Percentiles rank a stretch among this genome's conserved stretches.
Conservation (phyloP, 140 eudicot species). For the Artemisia princeps region DNA sequence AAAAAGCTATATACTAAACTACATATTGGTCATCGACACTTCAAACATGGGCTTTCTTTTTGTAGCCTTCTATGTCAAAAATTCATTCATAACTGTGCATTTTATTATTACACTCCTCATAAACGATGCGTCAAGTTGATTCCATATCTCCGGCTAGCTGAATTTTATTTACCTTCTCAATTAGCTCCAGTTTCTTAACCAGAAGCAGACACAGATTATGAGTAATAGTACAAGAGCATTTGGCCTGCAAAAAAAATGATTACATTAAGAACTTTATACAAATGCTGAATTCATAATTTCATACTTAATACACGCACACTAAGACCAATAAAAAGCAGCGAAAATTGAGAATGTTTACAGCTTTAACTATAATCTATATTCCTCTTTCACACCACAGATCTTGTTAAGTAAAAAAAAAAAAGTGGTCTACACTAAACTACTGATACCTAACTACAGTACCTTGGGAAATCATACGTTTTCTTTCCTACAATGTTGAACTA, state of each 20-base stretch:
- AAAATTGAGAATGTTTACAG: too few species aligned
- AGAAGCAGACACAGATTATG: background rate
- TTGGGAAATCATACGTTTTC: background rate
- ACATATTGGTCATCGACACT: slow-evolving; percentile 9
- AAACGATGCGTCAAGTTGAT: background rate
- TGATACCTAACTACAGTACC: background rate
- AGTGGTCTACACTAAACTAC: background rate
- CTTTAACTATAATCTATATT: background rate
- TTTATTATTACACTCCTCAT: slow-evolving; percentile 5
- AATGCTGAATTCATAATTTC: too few species aligned
- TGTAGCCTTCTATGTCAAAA: slow-evolving; percentile 21
- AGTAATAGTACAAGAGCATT: background rate
- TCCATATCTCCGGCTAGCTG: background rate
- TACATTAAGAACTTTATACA: too few species aligned
- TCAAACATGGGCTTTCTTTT: background rate
- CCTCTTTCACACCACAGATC: background rate
- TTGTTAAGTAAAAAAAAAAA: too few species aligned
- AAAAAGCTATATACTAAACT: slow-evolving; percentile 20
- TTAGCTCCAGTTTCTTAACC: background rate
- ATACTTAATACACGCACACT: too few species aligned
- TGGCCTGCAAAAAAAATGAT: too few species aligned
- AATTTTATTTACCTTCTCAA: background rate
- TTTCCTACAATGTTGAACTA: background rate
- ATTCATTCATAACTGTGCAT: slow-evolving; percentile 22
- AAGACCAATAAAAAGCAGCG: too few species aligned